Base-by-base conservation (phyloP, 2,329 filamentous ascomycete genomes). In the Ascosphaera aggregata region DNA sequence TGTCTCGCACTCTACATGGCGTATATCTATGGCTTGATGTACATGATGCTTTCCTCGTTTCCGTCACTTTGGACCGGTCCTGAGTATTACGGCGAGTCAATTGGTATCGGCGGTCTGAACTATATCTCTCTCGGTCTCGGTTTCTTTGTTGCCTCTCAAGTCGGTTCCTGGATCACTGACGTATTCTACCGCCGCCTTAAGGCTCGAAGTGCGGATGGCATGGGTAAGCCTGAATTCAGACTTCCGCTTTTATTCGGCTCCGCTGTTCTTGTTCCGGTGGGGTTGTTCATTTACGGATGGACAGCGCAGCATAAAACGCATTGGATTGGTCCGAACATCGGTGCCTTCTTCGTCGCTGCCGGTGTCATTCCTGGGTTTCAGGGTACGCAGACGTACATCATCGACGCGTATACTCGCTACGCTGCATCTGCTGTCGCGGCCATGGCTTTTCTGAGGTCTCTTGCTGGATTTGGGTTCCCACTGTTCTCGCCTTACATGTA, bases 41-140 rank as follows among this genome's bases (percentile, higher is more conserved):
- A 76, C 41, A 65, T 78, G 17, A 61, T 73, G 13, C 62, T 79
- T 0, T 67, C 70, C 0, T 76, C 68, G 3, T 78, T 76, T 45
- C 67, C 74, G 0, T 48, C 52, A 0, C 57, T 80, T 1, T 79
- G 71, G 70, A 39, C 34, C n/a, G 16, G 34, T 18, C 60, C 50
- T 38, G 45, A 49, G 0, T 53, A 59, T 11, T 80, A 80, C 47
- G 48, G 60, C 39, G 61, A 74, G 46, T 62, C 63, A 0, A 58
- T 65, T 8, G 66, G 68, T 39, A 68, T 70, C 19, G 70, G 66
- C n/a, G 69, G 69, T 0, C 51, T 78, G 1, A 73, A 77, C 51
- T 77, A 75, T 52, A 63, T 76, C 32, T 67, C 73, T 8, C 63
- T 71, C 16, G 71, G 68, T 0, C 32, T 76, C 0, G 76, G 76